Base-by-base conservation (phyloP, 2,329 filamentous ascomycete genomes). In the Penicillium sp. region DNA sequence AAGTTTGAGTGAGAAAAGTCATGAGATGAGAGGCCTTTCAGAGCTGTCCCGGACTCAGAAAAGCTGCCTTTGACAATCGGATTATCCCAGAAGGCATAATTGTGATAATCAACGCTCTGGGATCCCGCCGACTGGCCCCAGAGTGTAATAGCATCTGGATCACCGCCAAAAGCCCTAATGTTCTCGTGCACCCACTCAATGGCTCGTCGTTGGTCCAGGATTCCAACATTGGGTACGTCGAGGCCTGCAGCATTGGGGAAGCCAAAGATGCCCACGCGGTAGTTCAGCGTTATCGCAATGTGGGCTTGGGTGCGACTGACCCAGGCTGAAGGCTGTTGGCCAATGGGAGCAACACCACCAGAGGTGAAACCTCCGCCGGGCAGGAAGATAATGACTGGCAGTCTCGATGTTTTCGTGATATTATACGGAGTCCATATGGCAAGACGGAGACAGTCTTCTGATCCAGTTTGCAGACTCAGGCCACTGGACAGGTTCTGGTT, bases 21-120 rank as follows among this genome's bases (percentile, higher is more conserved):
- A 3, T 38, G 9, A 6, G 8, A 14, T 6, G 8, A 16, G 11
- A 14, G 8, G 11, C 3, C 8, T 4, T 14, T 11, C 7, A 38
- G 14, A 5, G 14, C 33, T 38, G 33, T 14, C 8, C 33, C 33
- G 4, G 33, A 38, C 4, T 38, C 33, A 3, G 33, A 11, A 38
- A 6, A 14, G 14, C 8, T 14, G 8, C 33, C 33, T 14, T 11
- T 14, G 4, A 38, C 33, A 16, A 38, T 38, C 4, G 33, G 33
- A 16, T 38, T 16, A 16, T 38, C 33, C 33, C 9, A 16, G 11
- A 38, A 38, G 11, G 33, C 33, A 14, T 14, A 38, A 14, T 38
- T 38, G 9, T 0, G 87, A 90, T 60, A 91, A 90, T 16, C 83
- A 76, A 0, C 87, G 86, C 0, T 87, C 59, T 9, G n/a, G n/a